Percentiles rank a stretch among this genome's conserved stretches.
Evolutionary conservation across 2,329 filamentous ascomycete genomes (phyloP).

Genomic region (Botrytis medusae): DNA sequence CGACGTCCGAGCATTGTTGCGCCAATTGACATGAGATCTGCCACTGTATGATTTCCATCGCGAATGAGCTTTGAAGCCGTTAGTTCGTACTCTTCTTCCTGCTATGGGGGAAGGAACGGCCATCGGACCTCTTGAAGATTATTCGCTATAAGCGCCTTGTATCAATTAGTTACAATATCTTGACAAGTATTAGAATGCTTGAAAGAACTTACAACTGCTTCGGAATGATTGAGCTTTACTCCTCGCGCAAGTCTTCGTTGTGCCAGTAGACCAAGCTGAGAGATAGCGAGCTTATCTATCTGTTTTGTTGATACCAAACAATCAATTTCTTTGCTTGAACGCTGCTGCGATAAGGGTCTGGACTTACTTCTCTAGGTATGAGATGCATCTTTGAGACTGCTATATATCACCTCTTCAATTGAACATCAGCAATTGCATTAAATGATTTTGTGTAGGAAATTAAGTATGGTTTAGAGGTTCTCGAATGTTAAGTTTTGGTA

Average conservation of each 20-base stretch:
- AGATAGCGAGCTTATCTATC: conserved; percentile 95
- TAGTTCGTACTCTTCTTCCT: conserved; percentile 21
- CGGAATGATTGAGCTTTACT: conserved; percentile 83
- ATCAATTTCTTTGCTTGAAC: conserved; percentile 1
- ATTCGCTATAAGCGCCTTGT: conserved; percentile 75
- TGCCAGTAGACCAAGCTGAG: conserved; percentile 82
- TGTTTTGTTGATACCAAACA: conserved; percentile 42
- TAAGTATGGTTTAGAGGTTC: background rate
- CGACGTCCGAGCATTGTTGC: conserved; percentile 90
- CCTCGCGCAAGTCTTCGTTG: conserved; percentile 86
- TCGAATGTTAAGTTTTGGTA: background rate
- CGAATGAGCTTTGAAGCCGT: conserved; percentile 67
- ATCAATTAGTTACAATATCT: conserved; percentile 20
- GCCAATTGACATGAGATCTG: conserved; percentile 90
- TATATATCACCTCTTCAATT: background rate
- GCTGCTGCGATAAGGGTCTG: background rate
- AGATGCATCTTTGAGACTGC: conserved; percentile 45
- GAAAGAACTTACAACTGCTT: conserved; percentile 65
- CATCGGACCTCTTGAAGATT: conserved; percentile 76
- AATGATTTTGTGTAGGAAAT: background rate
- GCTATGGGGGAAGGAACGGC: background rate
- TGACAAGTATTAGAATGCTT: conserved; percentile 24
- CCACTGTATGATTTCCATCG: conserved; percentile 89
- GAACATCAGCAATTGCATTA: conserved; percentile 13
- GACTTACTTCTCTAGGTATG: conserved; percentile 61